Evolutionary conservation across 139 green algal species (phyloP).

Genomic region (Chlorella vulgaris): DNA sequence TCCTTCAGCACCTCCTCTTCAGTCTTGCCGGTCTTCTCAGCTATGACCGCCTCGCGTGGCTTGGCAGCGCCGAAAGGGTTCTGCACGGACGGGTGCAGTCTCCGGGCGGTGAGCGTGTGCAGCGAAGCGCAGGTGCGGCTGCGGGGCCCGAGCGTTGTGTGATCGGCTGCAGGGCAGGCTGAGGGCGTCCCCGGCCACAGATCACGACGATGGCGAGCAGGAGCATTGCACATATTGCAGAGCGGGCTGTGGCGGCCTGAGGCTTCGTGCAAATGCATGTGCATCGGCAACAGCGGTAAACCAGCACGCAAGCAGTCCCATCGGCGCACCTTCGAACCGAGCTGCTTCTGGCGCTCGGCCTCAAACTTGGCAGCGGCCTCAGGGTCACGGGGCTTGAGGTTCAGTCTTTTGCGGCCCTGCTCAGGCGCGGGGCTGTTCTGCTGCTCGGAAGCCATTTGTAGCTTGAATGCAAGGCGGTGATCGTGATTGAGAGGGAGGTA

Average conservation of each 20-base stretch:
- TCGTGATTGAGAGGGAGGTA: neutral
- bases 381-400: conserved; percentile 42
- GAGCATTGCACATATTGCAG: too few species aligned
- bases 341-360: conserved; percentile 23
- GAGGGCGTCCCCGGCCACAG: too few species aligned
- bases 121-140: neutral
- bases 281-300: too few species aligned
- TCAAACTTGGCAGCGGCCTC: conserved; percentile 36
- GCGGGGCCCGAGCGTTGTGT: too few species aligned
- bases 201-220: too few species aligned
- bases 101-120: neutral
- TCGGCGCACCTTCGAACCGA: conserved; percentile 24
- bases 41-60: conserved; percentile 72
- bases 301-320: too few species aligned
- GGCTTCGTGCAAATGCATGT: too few species aligned
- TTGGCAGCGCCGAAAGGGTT: conserved; percentile 80
- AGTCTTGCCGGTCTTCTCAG: conserved; percentile 61
- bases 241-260: too few species aligned
- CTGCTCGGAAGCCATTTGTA: neutral
- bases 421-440: neutral
- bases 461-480: neutral
- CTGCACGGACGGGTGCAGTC: conserved; percentile 21
- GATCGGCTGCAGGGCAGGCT: too few species aligned
- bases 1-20: conserved; percentile 81
- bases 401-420: conserved; percentile 18